A percentile compares a stretch with the other conserved stretches of the same genome.
Conservation (phyloP, 2,329 filamentous ascomycete species). For the Didymosphaeria variabile region DNA sequence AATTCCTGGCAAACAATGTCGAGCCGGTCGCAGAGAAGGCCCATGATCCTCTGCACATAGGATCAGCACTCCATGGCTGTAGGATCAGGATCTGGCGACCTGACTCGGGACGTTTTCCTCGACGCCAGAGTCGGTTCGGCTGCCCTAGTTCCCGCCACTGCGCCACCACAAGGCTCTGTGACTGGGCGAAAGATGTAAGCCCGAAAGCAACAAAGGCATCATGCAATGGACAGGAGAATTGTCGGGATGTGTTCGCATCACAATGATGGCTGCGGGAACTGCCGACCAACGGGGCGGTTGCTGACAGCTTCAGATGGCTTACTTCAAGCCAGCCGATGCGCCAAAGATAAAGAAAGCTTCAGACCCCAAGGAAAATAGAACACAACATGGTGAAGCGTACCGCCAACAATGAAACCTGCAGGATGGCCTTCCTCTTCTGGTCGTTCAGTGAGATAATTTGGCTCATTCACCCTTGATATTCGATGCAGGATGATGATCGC, state of each 20-base stretch:
- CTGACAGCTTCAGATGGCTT: constrained; percentile 7
- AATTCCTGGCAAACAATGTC: constrained; percentile 14
- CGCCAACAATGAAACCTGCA: background rate
- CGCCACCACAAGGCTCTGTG: constrained; percentile 1
- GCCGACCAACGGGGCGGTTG: constrained; percentile 10
- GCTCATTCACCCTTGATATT: background rate
- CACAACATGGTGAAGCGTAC: background rate
- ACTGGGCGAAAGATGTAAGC: background rate
- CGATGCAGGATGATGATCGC: background rate
- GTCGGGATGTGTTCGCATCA: background rate
- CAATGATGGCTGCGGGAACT: background rate
- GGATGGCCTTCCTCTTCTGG: constrained; percentile 1
- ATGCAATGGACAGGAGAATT: background rate
- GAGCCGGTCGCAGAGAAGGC: constrained; percentile 17
- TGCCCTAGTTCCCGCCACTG: background rate
- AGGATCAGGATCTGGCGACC: constrained; percentile 17
- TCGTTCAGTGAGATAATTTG: background rate
- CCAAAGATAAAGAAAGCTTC: background rate
- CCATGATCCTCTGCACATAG: constrained; percentile 14
- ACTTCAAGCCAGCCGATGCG: background rate
- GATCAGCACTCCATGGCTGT: constrained; percentile 22
- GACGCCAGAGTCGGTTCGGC: constrained; percentile 6
- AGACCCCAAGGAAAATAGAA: background rate
- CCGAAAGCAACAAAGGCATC: background rate
- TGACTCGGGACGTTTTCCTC: constrained; percentile 14